Evolutionary conservation across 2,329 filamentous ascomycete genomes (phyloP).

Genomic region (Fusarium citri): DNA sequence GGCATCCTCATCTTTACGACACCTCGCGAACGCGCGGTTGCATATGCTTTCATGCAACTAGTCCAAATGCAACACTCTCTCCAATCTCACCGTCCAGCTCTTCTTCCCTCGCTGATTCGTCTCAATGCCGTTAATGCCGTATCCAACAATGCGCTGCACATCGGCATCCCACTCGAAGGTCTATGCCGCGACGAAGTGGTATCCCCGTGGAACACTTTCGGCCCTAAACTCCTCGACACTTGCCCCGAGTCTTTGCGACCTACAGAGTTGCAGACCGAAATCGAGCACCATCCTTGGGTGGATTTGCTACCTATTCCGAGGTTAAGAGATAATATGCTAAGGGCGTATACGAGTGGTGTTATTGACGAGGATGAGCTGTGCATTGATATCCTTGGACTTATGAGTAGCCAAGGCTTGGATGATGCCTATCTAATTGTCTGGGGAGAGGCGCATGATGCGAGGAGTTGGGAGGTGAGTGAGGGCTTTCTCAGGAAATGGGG

Average conservation of each 20-base stretch:
- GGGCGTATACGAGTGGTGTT: conserved; percentile 7
- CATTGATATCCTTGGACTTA: conserved; percentile 27
- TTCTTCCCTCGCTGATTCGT: conserved; percentile 38
- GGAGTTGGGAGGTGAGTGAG: conserved; percentile 61
- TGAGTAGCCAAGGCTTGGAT: conserved; percentile 2
- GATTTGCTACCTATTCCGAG: conserved; percentile 38
- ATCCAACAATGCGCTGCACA: conserved; percentile 25
- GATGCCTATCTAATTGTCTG: conserved; percentile 57
- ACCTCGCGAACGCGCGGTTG: conserved; percentile 20
- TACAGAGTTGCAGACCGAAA: conserved; percentile 27
- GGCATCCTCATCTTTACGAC: conserved; percentile 15
- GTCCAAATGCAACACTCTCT: conserved; percentile 39
- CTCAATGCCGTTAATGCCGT: conserved; percentile 41
- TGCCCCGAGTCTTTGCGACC: conserved; percentile 29
- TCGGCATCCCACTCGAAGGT: conserved; percentile 31
- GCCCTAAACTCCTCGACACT: not conserved
- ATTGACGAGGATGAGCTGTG: conserved; percentile 43
- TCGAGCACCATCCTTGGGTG: conserved; percentile 42
- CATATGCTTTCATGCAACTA: conserved; percentile 36
- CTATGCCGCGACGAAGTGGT: conserved; percentile 38
- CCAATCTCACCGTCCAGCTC: conserved; percentile 16
- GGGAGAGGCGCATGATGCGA: conserved; percentile 59
- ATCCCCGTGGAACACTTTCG: conserved; percentile 33
- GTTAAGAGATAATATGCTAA: conserved; percentile 39
- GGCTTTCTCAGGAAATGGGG: conserved; percentile 60